Percentiles rank a stretch among this genome's conserved stretches.
Evolutionary conservation across 306 rosid species (phyloP).

Genomic region (Ormosia semicastrata): DNA sequence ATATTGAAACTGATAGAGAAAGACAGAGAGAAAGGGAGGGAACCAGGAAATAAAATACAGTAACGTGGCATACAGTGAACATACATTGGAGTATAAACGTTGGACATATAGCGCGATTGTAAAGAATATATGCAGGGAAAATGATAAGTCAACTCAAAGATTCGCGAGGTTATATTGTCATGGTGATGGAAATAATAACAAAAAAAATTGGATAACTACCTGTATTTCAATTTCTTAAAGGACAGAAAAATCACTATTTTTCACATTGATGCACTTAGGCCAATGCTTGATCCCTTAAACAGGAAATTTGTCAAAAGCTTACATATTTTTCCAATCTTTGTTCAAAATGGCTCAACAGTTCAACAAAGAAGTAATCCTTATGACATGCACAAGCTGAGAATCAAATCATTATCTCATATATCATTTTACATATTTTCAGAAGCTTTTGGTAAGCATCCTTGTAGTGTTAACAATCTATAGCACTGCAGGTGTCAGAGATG

Average conservation of each 20-base stretch:
- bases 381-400: not conserved
- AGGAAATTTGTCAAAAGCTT: not conserved
- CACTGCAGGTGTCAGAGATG: conserved; percentile 52
- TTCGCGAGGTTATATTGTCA: not conserved
- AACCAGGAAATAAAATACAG: too few relatives aligned
- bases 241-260: not conserved
- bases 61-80: too few relatives aligned
- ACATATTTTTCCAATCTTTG: conserved; percentile 23
- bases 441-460: conserved; percentile 15
- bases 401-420: conserved; percentile 20
- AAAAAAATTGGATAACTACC: not conserved
- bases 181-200: not conserved
- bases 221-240: not conserved
- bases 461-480: conserved; percentile 77
- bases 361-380: conserved; percentile 19
- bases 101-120: too few relatives aligned
- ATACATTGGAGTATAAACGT: too few relatives aligned
- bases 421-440: conserved; percentile 1
- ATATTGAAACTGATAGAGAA: too few relatives aligned
- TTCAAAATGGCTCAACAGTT: conserved; percentile 13
- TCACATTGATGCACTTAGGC: not conserved
- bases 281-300: not conserved
- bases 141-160: not conserved
- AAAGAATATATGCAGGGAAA: not conserved
- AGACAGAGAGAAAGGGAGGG: too few relatives aligned